phyloP scores from a whole-genome alignment of 1,139 yeast species.

The Candida neerlandica region DNA sequence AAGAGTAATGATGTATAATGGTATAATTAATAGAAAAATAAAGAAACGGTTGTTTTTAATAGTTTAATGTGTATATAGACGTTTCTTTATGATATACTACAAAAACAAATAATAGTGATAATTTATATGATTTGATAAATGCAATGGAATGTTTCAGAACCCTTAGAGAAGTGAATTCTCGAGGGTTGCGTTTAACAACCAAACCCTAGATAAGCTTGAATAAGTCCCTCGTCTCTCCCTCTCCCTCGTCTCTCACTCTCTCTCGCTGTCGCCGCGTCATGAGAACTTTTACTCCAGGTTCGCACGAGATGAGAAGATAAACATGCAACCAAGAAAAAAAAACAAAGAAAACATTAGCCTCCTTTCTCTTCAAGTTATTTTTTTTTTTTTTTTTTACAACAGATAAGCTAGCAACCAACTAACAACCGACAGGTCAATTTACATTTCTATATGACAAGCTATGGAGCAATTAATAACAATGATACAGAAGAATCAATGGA shows the following conservation, averaged over 20 bases:
- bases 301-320: not conserved
- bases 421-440: not conserved
- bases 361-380: not conserved
- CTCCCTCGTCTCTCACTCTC: not conserved
- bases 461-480: constrained; percentile 3
- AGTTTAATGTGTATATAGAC: not conserved
- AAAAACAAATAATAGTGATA: not conserved
- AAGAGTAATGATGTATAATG: constrained; percentile 4
- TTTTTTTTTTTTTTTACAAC: not conserved
- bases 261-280: not conserved
- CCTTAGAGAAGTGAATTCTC: not conserved
- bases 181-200: not conserved
- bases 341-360: not conserved
- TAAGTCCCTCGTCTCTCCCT: not conserved
- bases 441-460: constrained; percentile 1
- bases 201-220: no score
- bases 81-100: not conserved
- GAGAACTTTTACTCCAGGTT: not conserved
- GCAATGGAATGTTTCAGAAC: no score
- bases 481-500: constrained; percentile 8
- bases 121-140: no score
- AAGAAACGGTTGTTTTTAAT: not conserved
- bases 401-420: not conserved
- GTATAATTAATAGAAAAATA: constrained; percentile 2
- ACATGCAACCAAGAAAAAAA: constrained; percentile 1